A percentile compares a stretch with the other conserved stretches of the same genome.
These are phyloP conservation scores for Hapsidospora chrysogenum DNA, from an alignment of 495 filamentous ascomycete genomes.

Conservation along the genomic window DNA sequence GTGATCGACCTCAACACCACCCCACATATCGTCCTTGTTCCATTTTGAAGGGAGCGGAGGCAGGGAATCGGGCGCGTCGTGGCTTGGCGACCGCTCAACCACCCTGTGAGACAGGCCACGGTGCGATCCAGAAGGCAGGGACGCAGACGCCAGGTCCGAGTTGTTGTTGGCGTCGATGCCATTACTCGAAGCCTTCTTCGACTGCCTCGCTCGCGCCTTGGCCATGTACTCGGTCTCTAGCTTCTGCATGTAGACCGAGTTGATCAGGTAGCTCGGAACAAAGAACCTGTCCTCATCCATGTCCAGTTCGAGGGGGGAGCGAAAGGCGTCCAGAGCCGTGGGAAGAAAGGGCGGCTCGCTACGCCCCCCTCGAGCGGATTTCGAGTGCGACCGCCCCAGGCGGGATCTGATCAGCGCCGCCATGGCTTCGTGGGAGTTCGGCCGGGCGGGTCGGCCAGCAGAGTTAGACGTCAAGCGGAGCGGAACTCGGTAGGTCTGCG, in stretches of 20 bases:
- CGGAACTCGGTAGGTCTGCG: too few species aligned
- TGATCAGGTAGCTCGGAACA: slow-evolving; percentile 63
- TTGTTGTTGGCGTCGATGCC: slow-evolving; percentile 17
- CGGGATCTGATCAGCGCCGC: neutral
- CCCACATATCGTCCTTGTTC: slow-evolving; percentile 61
- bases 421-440: too few species aligned
- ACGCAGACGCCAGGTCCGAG: neutral
- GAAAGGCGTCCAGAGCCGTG: too few species aligned
- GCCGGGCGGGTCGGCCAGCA: too few species aligned
- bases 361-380: too few species aligned
- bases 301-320: too few species aligned
- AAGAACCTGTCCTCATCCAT: slow-evolving; percentile 38
- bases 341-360: too few species aligned
- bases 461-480: too few species aligned
- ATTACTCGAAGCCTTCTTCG: neutral
- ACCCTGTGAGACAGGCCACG: slow-evolving; percentile 73
- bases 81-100: slow-evolving; percentile 53
- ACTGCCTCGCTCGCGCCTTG: slow-evolving; percentile 17
- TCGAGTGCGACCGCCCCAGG: neutral
- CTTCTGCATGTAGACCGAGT: slow-evolving; percentile 59
- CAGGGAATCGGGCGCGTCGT: slow-evolving; percentile 35
- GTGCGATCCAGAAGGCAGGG: slow-evolving; percentile 41
- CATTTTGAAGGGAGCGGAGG: slow-evolving; percentile 65
- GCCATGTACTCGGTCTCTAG: slow-evolving; percentile 53
- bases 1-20: slow-evolving; percentile 65